A percentile compares a stretch with the other conserved stretches of the same genome.
Conservation (phyloP, 768 basidiomycete species). For the Kondoa subrosea region DNA sequence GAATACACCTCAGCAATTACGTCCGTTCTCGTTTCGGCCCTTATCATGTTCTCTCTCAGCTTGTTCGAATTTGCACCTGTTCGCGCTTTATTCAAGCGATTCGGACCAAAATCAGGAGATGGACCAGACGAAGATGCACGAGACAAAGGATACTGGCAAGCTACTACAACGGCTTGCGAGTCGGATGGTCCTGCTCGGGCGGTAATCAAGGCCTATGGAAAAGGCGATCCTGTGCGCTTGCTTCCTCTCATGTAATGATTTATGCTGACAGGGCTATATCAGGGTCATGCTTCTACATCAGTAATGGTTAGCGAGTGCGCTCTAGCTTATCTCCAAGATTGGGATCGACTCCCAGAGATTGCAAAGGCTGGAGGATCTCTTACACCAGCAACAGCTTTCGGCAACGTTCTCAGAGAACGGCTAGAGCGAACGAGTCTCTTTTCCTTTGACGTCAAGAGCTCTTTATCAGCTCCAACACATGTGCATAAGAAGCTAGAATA, state of each 20-base stretch:
- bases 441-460: not conserved
- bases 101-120: not conserved
- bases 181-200: not conserved
- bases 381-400: not conserved
- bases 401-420: not conserved
- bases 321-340: not conserved
- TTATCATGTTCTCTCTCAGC: not conserved
- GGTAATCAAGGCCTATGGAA: not conserved
- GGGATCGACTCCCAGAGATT: not conserved
- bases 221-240: not conserved
- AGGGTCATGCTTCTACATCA: not conserved
- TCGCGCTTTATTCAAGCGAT: not conserved
- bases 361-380: not conserved
- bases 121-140: not conserved
- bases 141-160: not conserved
- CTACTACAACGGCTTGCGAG: not conserved
- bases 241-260: no score
- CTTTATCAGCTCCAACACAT: no score
- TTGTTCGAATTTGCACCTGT: not conserved
- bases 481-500: no score
- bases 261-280: no score
- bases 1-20: not conserved
- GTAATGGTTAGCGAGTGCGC: not conserved
- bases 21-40: not conserved
- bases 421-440: not conserved